Base-by-base conservation (phyloP, 148 eudicot species). In the Rhododendron griersonianum region DNA sequence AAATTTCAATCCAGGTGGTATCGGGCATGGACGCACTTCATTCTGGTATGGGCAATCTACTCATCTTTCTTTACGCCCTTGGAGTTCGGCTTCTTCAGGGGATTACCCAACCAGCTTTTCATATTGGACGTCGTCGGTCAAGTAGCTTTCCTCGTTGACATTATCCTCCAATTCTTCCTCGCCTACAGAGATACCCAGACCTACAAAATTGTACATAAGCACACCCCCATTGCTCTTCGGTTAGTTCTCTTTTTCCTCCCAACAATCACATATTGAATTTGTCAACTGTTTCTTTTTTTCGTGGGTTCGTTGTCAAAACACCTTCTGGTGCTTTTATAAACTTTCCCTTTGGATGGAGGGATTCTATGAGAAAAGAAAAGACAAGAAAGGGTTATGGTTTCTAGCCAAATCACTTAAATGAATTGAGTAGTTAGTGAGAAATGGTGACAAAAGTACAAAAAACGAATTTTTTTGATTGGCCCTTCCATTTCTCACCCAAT, bases 41-140 rank as follows among this genome's bases (percentile, higher is more conserved):
- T 97, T 84, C 85, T 95, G 55, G 7, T 93, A 51, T 96, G 98
- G 96, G 98, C 98, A 48, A 28, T 96, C 45, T 96, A 96, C 86
- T 94, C 98, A 7, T 93, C 98, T 7, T 92, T 93, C 90, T 96
- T 97, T 85, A 95, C 99, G 47, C 99, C 99, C 23, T 84, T 97
- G 91, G 99, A 97, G 94, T 97, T 95, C 30, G 99, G 96, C 45
- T 97, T 97, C 92, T 97, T 93, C 88, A 89, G 95, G 35, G 99
- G 99, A 80, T 90, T 97, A 73, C 99, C 98, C 0, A 48, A 87
- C 85, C 91, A 92, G 50, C 92, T 97, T 75, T 95, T 95, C 87
- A 25, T 95, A 51, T 78, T 95, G 48, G 99, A 97, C 91, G 88
- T 95, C 23, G 90, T 81, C 5, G 98, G 98, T 81, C 99, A 97